Base-by-base conservation (phyloP, 306 rosid species). In the Rosa persica region DNA sequence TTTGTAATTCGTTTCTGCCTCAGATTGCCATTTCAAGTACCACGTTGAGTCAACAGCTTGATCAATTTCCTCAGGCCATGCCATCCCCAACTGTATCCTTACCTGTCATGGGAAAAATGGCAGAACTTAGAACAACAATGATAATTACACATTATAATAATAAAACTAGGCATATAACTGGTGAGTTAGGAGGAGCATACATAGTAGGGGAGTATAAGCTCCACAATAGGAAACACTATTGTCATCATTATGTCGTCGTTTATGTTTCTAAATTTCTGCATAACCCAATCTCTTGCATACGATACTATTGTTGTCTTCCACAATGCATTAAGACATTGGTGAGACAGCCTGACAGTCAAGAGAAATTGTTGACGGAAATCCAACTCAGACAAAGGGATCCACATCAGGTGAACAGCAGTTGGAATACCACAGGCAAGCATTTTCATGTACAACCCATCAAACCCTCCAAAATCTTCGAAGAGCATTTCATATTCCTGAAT, bases 1-100 rank as follows among this genome's bases (percentile, higher is more conserved):
- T 77, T 40, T 83, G 73, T 83, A 87, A 74, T 52, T 86, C 80
- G 52, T 78, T 86, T 90, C 98, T 80, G 96, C 89, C 87, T 86
- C 90, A 46, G 97, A 89, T 84, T 94, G 98, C 92, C 95, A 92
- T 86, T 90, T 85, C 88, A 94, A 86, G 87, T 87, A 92, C 98
- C 97, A 89, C 39, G 97, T 85, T 67, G 92, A 76, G 39, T 68
- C 93, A 76, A 88, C 92, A n/a, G 88, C 83, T 88, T 87, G 91
- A 80, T 85, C 79, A 80, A 84, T 80, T 85, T 87, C 98, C 89
- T 89, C 97, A 40, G 98, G 93, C 97, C 97, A 92, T 71, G 93
- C 97, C 98, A 92, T 90, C 81, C 98, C 97, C 83, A 92, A 76
- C 78, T 43, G 82, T 73, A 92, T 79, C 85, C 97, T 86, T 69